phyloP scores from a whole-genome alignment of 352 stramenopile species.

The Phytophthora pisi region DNA sequence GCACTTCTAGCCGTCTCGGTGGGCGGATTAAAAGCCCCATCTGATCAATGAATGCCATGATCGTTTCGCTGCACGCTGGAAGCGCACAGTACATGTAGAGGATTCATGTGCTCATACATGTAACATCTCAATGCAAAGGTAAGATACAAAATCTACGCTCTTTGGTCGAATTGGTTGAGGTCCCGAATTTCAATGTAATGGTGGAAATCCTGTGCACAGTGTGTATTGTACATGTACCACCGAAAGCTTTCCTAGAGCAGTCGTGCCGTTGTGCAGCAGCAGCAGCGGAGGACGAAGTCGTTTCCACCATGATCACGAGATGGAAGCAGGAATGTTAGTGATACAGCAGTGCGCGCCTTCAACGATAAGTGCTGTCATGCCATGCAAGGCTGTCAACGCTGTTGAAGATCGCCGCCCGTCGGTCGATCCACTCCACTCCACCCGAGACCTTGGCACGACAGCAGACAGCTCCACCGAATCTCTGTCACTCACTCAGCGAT shows the following conservation, averaged over 20 bases:
- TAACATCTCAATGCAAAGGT: neutral
- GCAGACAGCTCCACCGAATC: constrained; percentile 22
- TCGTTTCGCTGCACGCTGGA: constrained; percentile 2
- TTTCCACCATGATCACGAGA: constrained; percentile 6
- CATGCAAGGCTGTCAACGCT: constrained; percentile 1
- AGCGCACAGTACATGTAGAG: neutral
- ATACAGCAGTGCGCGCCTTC: constrained; percentile 14
- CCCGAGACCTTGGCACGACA: neutral
- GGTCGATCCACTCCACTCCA: no score
- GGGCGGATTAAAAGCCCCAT: constrained; percentile 23
- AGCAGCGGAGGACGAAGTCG: neutral
- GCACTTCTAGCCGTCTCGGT: constrained; percentile 13
- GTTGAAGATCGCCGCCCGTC: constrained; percentile 9
- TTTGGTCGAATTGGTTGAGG: no score
- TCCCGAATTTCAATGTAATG: no score
- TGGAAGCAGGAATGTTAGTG: constrained; percentile 1
- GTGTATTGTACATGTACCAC: neutral
- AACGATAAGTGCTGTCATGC: constrained; percentile 17
- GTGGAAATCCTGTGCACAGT: no score
- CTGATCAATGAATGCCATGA: constrained; percentile 8
- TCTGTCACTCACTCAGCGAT: constrained; percentile 10
- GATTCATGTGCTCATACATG: neutral
- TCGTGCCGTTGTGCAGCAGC: neutral
- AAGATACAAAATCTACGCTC: neutral
- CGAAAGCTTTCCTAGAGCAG: neutral